These are phyloP conservation scores for Coriaria nepalensis DNA, from an alignment of 306 rosid genomes.

Conservation along the genomic window DNA sequence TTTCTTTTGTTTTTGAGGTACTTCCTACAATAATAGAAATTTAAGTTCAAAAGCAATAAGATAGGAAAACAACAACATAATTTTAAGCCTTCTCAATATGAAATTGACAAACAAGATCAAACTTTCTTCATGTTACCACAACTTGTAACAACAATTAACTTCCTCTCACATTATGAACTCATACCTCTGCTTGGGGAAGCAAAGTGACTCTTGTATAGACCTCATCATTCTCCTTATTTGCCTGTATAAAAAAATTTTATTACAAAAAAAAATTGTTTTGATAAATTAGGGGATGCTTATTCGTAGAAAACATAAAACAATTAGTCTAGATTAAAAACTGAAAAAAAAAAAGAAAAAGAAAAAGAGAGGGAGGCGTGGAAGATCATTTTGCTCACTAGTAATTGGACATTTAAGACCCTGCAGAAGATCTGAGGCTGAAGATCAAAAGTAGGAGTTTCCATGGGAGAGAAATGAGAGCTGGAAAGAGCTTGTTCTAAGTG, in stretches of 20 bases:
- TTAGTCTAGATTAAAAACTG: not conserved
- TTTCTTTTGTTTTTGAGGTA: no score
- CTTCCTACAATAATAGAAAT: slow-evolving; percentile 12
- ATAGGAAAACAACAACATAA: slow-evolving; percentile 2
- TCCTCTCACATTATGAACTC: slow-evolving; percentile 7
- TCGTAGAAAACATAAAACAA: slow-evolving; percentile 6
- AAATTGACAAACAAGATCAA: not conserved
- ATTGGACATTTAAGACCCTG: slow-evolving; percentile 66
- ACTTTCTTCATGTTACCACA: no score
- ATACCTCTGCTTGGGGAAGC: slow-evolving; percentile 78
- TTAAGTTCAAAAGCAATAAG: slow-evolving; percentile 10
- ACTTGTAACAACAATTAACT: not conserved
- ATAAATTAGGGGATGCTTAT: not conserved
- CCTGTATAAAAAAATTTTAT: slow-evolving; percentile 33
- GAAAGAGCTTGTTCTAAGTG: slow-evolving; percentile 71
- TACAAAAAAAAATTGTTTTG: not conserved
- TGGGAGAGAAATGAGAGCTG: slow-evolving; percentile 52
- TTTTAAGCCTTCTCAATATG: slow-evolving; percentile 15
- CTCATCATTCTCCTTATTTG: slow-evolving; percentile 95
- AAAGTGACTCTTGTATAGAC: slow-evolving; percentile 78
- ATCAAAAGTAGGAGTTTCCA: slow-evolving; percentile 58
- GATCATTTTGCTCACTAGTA: slow-evolving; percentile 58
- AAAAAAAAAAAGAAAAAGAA: slow-evolving; percentile 1
- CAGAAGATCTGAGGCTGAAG: slow-evolving; percentile 86
- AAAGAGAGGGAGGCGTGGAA: not conserved